Evolutionary conservation across 371 early-diverging fungal species (phyloP), one percentile per base, ranked within the genome.

Genomic region (Mortierella sp.): DNA sequence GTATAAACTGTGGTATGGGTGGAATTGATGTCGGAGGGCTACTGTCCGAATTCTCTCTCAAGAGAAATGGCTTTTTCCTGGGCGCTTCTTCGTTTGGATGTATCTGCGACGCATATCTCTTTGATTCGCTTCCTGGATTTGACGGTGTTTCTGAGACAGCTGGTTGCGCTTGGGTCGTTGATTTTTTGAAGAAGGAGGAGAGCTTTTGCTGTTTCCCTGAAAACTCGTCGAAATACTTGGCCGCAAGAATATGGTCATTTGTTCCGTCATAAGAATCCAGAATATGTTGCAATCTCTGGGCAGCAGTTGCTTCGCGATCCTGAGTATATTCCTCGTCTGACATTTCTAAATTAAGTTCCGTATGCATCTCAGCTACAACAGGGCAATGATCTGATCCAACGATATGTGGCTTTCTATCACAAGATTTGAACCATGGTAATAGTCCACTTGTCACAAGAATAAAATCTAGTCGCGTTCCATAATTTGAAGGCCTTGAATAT

Each of bases 341-440:
- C 11, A 75, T 69, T 15, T 85, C 84, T 33, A 88, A 70, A 43
- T 10, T 21, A 6, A 79, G 58, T 43, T 70, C 74, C 9, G 80
- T n/a, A 24, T 53, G 72, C 32, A 96, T 81, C 43, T 88, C 88
- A 2, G 88, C 90, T 47, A 86, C 84, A 0, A 95, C 95, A 0
- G 96, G 97, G 72, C 96, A 96, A 77, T 97, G 97, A 83, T 97
- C 97, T n/a, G 93, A 93, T 1, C 97, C 97, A 69, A 90, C 74
- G 5, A 95, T 80, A 6, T 92, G 72, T 9, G 91, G 83, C 32
- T 88, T 86, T 19, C 95, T 88, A 68, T 92, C 87, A 36, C 90
- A 85, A 45, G 77, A 86, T 22, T 82, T 82, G 66, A 94, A 84
- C 87, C 87, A 89, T 3, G 87, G 84, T 9, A 86, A 28, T 1